A percentile compares a stretch with the other conserved stretches of the same genome.
These are phyloP conservation scores for Aphanocladium album DNA, from an alignment of 2,329 filamentous ascomycete genomes.

Conservation along the genomic window DNA sequence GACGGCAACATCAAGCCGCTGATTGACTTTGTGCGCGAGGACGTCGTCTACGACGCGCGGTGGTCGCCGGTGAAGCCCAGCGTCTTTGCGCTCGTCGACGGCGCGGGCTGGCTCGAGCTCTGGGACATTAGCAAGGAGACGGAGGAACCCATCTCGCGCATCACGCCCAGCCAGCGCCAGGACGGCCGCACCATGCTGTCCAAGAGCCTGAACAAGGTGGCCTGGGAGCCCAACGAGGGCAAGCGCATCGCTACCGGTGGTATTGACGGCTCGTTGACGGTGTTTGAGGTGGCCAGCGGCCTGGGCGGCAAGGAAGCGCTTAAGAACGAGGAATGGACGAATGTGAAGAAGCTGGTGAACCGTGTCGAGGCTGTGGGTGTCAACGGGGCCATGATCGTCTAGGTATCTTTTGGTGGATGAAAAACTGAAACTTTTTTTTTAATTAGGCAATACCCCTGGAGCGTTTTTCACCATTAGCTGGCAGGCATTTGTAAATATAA, in stretches of 20 bases:
- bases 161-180: constrained; percentile 63
- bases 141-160: constrained; percentile 82
- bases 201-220: constrained; percentile 86
- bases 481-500: constrained; percentile 12
- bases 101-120: constrained; percentile 83
- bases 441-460: constrained; percentile 9
- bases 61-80: constrained; percentile 95
- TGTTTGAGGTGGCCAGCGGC: constrained; percentile 85
- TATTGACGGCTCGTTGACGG: constrained; percentile 81
- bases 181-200: constrained; percentile 65
- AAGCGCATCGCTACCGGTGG: constrained; percentile 84
- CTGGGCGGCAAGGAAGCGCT: constrained; percentile 79
- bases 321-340: constrained; percentile 85
- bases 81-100: constrained; percentile 91
- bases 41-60: constrained; percentile 91
- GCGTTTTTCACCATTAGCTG: constrained; percentile 3
- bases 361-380: constrained; percentile 61
- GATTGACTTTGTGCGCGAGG: constrained; percentile 87
- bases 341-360: constrained; percentile 82
- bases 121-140: constrained; percentile 93
- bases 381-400: constrained; percentile 41
- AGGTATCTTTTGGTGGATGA: constrained; percentile 12
- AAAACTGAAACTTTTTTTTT: background rate
- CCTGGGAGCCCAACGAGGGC: constrained; percentile 89
- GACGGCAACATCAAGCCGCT: constrained; percentile 63